Evolutionary conservation across 768 basidiomycete genomes (phyloP).

Genomic region (Mrakia gelida): DNA sequence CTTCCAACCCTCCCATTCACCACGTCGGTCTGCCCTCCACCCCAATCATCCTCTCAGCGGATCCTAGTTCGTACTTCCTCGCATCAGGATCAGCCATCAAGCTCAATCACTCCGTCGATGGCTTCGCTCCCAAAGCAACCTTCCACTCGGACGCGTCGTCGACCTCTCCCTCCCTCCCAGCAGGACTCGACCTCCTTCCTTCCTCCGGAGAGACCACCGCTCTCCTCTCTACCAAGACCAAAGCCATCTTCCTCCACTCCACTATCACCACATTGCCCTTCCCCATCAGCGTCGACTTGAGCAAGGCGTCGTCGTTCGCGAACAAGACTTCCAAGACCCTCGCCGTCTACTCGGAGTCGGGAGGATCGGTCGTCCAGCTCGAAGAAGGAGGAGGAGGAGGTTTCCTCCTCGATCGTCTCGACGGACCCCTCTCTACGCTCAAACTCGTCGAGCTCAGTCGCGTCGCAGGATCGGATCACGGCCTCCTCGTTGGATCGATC

Average conservation of each 20-base stretch:
- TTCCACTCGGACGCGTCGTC: background rate
- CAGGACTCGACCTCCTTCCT: background rate
- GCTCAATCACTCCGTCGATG: background rate
- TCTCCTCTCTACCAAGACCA: background rate
- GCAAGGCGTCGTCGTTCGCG: background rate
- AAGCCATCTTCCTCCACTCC: background rate
- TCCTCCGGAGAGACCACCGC: background rate
- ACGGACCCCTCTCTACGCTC: background rate
- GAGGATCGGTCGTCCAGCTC: background rate
- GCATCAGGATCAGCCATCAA: background rate
- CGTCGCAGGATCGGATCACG: background rate
- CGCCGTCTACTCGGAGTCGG: background rate
- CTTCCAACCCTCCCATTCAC: background rate
- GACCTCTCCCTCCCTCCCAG: background rate
- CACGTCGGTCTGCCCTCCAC: slow-evolving; percentile 7
- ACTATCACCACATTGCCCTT: background rate
- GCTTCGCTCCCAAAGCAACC: background rate
- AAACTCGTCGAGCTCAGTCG: background rate
- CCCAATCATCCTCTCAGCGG: background rate
- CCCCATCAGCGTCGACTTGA: background rate
- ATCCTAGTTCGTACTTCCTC: slow-evolving; percentile 1
- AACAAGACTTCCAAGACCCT: background rate
- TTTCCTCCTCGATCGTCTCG: background rate
- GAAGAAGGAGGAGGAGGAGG: background rate
- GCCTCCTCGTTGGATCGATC: slow-evolving; percentile 2